Base-by-base conservation (phyloP, 2,329 filamentous ascomycete genomes). In the Tolypocladium sp. region DNA sequence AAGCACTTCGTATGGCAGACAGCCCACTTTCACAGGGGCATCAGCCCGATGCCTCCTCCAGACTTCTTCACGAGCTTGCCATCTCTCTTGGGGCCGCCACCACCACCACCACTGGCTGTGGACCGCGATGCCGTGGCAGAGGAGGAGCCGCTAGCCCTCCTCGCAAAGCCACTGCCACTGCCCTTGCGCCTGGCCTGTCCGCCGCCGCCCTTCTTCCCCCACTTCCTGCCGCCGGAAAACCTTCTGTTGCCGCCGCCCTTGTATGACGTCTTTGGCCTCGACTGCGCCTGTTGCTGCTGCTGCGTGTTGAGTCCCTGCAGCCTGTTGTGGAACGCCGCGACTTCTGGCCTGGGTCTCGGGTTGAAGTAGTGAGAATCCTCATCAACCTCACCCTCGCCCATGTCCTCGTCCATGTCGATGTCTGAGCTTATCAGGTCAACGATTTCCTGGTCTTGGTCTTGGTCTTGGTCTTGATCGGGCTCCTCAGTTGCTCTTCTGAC, bases 391-490 rank as follows among this genome's bases (percentile, higher is more conserved):
- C 71, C 73, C 1, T 69, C 71, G 4, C 70, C 68, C 3, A 73
- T 73, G 2, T 74, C 71, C 22, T 77, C 70, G 20, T 76, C 71
- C 56, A 69, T 63, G 37, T 74, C 74, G 22, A 72, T 62, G 30
- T 75, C 77, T 3, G 76, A 78, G 63, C 78, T 80, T 61, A 84
- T 78, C 30, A 87, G 73, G 62, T 86, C 80, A 35, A 86, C 82
- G 35, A 85, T 70, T 27, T 80, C 77, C 59, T 71, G 67, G 54
- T 63, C 64, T 30, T 60, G 42, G 7, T 70, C 64, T 30, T 60
- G 42, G 7, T 70, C 67, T 53, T 70, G 57, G 38, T 70, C 67
- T 46, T 70, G 56, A 40, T 61, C 61, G 60, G 27, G 9, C 15
- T 63, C 63, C n/a, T 73, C 74, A 74, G 80, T 22, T 37, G 10